A percentile compares a stretch with the other conserved stretches of the same genome.
phyloP scores from a whole-genome alignment of 2,329 filamentous ascomycete genomes.

The Colletotrichum somersetense region DNA sequence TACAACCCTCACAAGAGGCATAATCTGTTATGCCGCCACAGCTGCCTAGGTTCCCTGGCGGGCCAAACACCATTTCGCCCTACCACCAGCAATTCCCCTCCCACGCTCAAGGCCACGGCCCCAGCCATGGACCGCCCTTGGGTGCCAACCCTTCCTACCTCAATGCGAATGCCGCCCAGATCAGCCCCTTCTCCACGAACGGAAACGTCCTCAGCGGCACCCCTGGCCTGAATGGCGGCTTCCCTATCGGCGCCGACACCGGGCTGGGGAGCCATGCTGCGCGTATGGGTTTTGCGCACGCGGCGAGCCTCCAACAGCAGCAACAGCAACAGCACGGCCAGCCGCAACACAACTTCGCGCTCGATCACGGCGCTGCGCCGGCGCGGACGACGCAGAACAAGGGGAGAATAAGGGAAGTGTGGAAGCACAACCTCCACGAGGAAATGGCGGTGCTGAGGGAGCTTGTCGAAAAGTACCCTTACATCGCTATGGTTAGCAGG shows the following conservation, averaged over 20 bases:
- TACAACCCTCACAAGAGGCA: conserved; percentile 28
- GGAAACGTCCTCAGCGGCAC: conserved; percentile 69
- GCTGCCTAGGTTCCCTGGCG: conserved; percentile 60
- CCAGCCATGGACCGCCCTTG: conserved; percentile 64
- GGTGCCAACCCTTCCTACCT: conserved; percentile 79
- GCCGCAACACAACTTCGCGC: conserved; percentile 46
- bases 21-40: conserved; percentile 56
- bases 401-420: conserved; percentile 93
- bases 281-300: conserved; percentile 87
- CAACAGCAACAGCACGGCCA: conserved; percentile 71
- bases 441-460: conserved; percentile 89
- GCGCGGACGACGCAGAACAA: conserved; percentile 75
- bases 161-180: conserved; percentile 73
- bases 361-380: conserved; percentile 43
- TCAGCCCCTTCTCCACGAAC: conserved; percentile 75
- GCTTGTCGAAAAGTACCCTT: conserved; percentile 90
- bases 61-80: conserved; percentile 58
- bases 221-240: conserved; percentile 68
- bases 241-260: conserved; percentile 71
- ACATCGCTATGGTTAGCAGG: conserved; percentile 91
- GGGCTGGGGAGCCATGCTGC: conserved; percentile 89
- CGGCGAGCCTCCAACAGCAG: conserved; percentile 68
- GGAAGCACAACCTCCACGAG: conserved; percentile 90
- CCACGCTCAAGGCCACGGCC: conserved; percentile 63
- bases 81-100: conserved; percentile 66